Base-by-base conservation (phyloP, 306 rosid genomes). In the Senna tora region DNA sequence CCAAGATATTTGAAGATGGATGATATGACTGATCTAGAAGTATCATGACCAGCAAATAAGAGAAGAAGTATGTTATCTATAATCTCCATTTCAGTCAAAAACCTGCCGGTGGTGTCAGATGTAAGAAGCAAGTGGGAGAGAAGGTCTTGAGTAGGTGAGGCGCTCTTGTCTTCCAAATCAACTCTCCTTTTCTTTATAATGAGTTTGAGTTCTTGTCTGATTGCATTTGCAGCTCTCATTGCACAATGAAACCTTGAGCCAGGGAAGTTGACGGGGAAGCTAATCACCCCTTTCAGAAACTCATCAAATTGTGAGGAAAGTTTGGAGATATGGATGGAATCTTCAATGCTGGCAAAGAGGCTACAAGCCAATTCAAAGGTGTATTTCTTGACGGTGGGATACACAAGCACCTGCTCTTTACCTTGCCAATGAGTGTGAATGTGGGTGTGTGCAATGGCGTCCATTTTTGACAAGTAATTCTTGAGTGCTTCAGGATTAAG, bases 31-130 rank as follows among this genome's bases (percentile, higher is more conserved):
- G 84, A 79, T 76, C 80, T 79, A 25, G 84, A 33, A 57, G 87
- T 83, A 13, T 83, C 87, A 16, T 79, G 79, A 11, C 87, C 87
- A 1, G 87, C 87, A 30, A 83, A 83, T 61, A 83, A 79, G 12
- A 83, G 79, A 0, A 76, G 64, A 21, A 83, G 60, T 57, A 79
- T 76, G 81, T 79, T 73, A 64, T 83, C 87, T 17, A 76, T 64
- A 45, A 83, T 79, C 77, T 79, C 87, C 72, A 16, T 70, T 67
- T 83, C 82, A 3, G 66, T 68, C 75, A 83, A 5, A 69, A 79
- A 83, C 34, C 60, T 83, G 52, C 82, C 87, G 74, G 0, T 79
- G 65, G 72, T 0, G 49, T 83, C 87, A 56, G 77, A 17, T 56
- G 84, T 79, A 19, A 76, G 69, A 56, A 83, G 77, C 79, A 83